Base-by-base conservation (phyloP, 305 asterid genomes). In the Fraxinus greggii region DNA sequence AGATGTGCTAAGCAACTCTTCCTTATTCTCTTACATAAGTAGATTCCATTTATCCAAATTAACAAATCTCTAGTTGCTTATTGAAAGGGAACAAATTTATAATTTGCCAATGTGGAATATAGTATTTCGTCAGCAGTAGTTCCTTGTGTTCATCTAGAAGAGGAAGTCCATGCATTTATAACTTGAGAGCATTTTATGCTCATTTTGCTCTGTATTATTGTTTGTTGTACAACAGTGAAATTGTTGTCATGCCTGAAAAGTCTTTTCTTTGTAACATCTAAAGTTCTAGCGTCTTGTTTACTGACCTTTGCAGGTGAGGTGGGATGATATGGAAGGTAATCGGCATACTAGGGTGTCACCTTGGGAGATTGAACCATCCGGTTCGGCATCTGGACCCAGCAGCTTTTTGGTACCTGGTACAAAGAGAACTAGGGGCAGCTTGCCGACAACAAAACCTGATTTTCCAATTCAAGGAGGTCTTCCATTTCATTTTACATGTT, bases 281-380 rank as follows among this genome's bases (percentile, higher is more conserved):
- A 29, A 78, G 81, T 31, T 69, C 23, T 29, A 26, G 2, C 2
- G 21, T 69, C 9, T 69, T 15, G 1, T 38, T 40, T 21, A 19
- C 69, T 63, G 56, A 54, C 70, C 26, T 78, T 5, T 85, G 84
- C 94, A 97, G 99, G 98, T 97, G 72, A 88, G 98, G 85, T 95
- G 97, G 99, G 98, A 97, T 86, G 97, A 95, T 86, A 81, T 90
- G 90, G 98, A 92, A 83, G 89, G 88, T 32, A 88, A 91, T 80
- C 89, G 93, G 36, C 88, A 89, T 23, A 92, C 90, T 79, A 88
- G 99, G 87, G 97, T 97, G 42, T 97, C 99, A 38, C 99, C 99
- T n/a, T 97, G 99, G 99, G 99, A 97, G 89, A 91, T 97, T 84
- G 98, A 95, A 87, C 90, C 88, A 56, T 86, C 92, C 51, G 87